phyloP scores from a whole-genome alignment of 441 rosid species.

The Erysimum cheiri region DNA sequence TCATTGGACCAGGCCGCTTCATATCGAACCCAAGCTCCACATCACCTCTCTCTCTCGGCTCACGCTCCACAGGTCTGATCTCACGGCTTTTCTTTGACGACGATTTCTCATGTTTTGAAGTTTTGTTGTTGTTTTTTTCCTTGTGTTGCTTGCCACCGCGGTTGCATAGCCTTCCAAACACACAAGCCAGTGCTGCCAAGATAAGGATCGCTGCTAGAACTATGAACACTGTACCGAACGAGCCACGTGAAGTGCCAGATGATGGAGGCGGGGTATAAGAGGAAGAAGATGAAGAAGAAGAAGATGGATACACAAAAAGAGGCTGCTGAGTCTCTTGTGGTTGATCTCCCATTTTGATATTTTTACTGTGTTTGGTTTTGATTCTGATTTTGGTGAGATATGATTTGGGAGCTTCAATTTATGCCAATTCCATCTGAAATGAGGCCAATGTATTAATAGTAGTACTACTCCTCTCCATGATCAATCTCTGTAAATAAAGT shows the following conservation, averaged over 20 bases:
- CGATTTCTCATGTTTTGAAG: constrained; percentile 40
- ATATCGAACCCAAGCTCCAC: constrained; percentile 55
- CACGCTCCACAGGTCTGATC: constrained; percentile 48
- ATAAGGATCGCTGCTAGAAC: constrained; percentile 60
- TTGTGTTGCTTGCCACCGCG: constrained; percentile 40
- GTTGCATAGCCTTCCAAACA: constrained; percentile 64
- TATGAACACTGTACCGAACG: constrained; percentile 60
- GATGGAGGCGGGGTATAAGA: constrained; percentile 41
- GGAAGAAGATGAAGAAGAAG: constrained; percentile 37
- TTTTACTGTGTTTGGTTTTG: constrained; percentile 5
- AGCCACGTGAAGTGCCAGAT: constrained; percentile 52
- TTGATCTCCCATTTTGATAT: constrained; percentile 47
- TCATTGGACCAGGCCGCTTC: constrained; percentile 33
- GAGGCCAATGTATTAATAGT: constrained; percentile 38
- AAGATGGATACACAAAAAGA: constrained; percentile 48
- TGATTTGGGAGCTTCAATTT: constrained; percentile 34
- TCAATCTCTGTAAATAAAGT: constrained; percentile 29
- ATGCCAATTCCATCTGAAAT: constrained; percentile 5
- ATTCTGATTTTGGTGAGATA: constrained; percentile 6
- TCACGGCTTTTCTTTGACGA: constrained; percentile 44
- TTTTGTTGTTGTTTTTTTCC: constrained; percentile 37
- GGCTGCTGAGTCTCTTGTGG: constrained; percentile 56
- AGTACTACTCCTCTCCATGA: constrained; percentile 7
- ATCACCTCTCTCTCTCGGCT: constrained; percentile 48
- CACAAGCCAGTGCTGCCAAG: constrained; percentile 61